Evolutionary conservation across 148 eudicot species (phyloP).

Genomic region (Persicaria tinctoria): DNA sequence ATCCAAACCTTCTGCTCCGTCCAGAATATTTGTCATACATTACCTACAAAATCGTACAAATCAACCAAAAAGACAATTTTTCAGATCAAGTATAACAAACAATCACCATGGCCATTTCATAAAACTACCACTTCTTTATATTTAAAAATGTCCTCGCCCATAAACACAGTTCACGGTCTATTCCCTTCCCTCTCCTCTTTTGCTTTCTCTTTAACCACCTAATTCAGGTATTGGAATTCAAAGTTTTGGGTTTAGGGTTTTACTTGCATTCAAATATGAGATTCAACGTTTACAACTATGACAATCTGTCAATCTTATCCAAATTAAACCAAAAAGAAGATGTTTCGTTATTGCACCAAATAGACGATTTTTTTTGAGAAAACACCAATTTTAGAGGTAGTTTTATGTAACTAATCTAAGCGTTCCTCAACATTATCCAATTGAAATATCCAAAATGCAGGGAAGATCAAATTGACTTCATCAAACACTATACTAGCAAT

Average conservation of each 20-base stretch:
- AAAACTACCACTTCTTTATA: neutral
- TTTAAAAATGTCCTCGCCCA: neutral
- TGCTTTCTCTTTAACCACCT: neutral
- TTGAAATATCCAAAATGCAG: neutral
- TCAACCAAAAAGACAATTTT: neutral
- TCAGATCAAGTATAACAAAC: neutral
- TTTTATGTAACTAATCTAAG: too few species aligned
- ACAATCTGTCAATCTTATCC: too few species aligned
- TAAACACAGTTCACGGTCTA: neutral
- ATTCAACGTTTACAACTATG: neutral
- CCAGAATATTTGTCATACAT: slow-evolving; percentile 84
- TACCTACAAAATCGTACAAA: slow-evolving; percentile 33
- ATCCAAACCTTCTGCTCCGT: slow-evolving; percentile 83
- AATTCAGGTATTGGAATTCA: neutral
- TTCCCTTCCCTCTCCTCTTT: neutral
- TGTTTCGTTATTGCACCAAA: too few species aligned
- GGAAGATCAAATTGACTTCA: neutral
- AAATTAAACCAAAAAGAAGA: too few species aligned
- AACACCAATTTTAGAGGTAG: too few species aligned
- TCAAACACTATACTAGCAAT: neutral
- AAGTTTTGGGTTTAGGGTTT: neutral
- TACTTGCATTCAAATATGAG: neutral
- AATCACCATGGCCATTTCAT: too few species aligned
- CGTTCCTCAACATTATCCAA: too few species aligned
- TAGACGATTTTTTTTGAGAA: too few species aligned